Evolutionary conservation across 768 basidiomycete species (phyloP).

Genomic region (Dioszegia crocea): DNA sequence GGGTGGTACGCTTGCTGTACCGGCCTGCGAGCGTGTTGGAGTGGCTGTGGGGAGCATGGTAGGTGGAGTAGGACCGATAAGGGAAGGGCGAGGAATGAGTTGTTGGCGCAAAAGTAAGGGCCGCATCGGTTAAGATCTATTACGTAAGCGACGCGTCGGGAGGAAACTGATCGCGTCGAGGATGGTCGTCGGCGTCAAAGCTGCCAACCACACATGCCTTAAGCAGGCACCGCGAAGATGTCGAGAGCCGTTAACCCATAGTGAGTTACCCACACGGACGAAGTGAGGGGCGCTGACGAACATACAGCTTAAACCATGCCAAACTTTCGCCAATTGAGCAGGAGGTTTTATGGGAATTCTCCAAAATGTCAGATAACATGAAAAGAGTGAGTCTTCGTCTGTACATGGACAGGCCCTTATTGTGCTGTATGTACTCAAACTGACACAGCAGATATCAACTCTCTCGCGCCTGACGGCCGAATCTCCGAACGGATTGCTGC

Average conservation of each 20-base stretch:
- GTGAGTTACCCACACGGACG: not conserved
- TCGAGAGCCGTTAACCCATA: conserved; percentile 1
- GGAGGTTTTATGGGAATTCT: conserved; percentile 87
- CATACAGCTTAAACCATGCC: conserved; percentile 57
- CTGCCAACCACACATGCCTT: no score
- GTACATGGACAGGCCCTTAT: conserved; percentile 23
- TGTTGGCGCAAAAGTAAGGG: no score
- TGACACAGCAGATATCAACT: conserved; percentile 27
- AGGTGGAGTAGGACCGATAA: no score
- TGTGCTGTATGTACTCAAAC: not conserved
- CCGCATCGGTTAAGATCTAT: no score
- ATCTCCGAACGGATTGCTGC: conserved; percentile 70
- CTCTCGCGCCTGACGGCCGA: conserved; percentile 65
- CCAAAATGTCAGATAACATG: conserved; percentile 74
- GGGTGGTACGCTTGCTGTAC: not conserved
- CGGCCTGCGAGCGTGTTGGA: not conserved
- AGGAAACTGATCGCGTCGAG: no score
- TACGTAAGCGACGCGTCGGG: not conserved
- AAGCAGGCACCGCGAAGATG: not conserved
- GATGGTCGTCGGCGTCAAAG: no score
- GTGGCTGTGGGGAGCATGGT: not conserved
- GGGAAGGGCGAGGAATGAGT: no score
- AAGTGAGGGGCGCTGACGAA: not conserved
- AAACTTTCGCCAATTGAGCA: conserved; percentile 66
- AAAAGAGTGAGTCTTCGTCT: conserved; percentile 59